phyloP scores from a whole-genome alignment of 257 asterid species.

The Prunella vulgaris region DNA sequence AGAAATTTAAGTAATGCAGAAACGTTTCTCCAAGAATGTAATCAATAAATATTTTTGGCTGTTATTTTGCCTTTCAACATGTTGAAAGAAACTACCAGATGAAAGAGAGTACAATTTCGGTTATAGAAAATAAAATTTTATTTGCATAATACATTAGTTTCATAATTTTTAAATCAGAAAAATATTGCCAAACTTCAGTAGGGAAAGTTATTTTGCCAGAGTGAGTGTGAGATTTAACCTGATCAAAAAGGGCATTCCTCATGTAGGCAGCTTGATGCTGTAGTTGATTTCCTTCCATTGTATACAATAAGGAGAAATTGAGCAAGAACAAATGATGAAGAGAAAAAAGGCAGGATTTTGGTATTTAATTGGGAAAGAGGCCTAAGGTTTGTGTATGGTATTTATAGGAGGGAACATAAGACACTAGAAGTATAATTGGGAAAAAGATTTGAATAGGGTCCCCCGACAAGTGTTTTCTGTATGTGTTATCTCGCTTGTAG shows the following conservation, averaged over 20 bases:
- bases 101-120: neutral
- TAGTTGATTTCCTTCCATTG: slow-evolving; percentile 37
- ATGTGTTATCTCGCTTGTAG: neutral
- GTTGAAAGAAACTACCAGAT: neutral
- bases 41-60: neutral
- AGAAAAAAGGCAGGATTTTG: neutral
- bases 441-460: slow-evolving; percentile 12
- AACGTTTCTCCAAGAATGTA: neutral
- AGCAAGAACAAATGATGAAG: neutral
- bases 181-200: neutral
- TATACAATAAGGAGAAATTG: slow-evolving; percentile 9
- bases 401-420: slow-evolving; percentile 24
- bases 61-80: neutral
- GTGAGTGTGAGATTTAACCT: slow-evolving; percentile 32
- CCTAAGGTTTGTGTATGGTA: slow-evolving; percentile 13
- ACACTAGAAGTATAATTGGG: slow-evolving; percentile 6
- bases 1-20: slow-evolving; percentile 1
- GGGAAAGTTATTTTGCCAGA: neutral
- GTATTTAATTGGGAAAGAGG: slow-evolving; percentile 20
- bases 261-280: slow-evolving; percentile 48
- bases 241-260: slow-evolving; percentile 53
- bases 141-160: neutral
- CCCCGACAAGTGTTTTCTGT: slow-evolving; percentile 5
- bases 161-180: neutral
- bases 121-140: neutral